A percentile compares a stretch with the other conserved stretches of the same genome.
Conservation (phyloP, 805 yeast species). For the Ogataea ganodermae region DNA sequence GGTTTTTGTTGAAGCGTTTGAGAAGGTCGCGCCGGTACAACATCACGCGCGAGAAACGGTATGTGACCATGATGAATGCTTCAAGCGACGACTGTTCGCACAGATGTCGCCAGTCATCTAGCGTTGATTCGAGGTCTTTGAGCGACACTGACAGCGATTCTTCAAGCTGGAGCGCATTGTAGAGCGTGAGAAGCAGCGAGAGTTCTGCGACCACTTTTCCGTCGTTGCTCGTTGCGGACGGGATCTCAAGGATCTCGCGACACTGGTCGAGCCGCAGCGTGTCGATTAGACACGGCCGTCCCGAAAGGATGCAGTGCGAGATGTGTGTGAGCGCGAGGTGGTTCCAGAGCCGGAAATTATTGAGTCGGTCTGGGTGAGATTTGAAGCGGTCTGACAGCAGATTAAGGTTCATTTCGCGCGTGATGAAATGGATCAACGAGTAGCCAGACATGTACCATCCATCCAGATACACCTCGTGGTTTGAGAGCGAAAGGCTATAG, state of each 20-base stretch:
- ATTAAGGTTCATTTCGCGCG: constrained; percentile 44
- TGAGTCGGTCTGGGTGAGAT: constrained; percentile 33
- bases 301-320: constrained; percentile 61
- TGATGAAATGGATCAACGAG: constrained; percentile 62
- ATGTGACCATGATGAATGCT: constrained; percentile 19
- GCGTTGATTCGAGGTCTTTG: constrained; percentile 26
- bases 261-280: constrained; percentile 60
- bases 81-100: constrained; percentile 25
- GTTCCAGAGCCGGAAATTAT: constrained; percentile 66
- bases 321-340: constrained; percentile 67
- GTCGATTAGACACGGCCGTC: constrained; percentile 68
- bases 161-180: constrained; percentile 54
- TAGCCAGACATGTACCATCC: constrained; percentile 69
- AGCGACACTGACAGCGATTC: constrained; percentile 26
- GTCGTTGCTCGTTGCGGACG: constrained; percentile 69
- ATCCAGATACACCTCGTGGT: constrained; percentile 55
- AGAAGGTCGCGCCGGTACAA: constrained; percentile 26
- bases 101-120: constrained; percentile 30
- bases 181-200: constrained; percentile 55
- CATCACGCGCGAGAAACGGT: constrained; percentile 27
- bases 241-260: constrained; percentile 55
- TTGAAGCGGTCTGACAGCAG: constrained; percentile 28
- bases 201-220: constrained; percentile 76
- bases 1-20: constrained; percentile 11
- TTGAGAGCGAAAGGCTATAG: constrained; percentile 59